Evolutionary conservation across 106 monocot genomes (phyloP).

Genomic region (Ottelia alismoides): DNA sequence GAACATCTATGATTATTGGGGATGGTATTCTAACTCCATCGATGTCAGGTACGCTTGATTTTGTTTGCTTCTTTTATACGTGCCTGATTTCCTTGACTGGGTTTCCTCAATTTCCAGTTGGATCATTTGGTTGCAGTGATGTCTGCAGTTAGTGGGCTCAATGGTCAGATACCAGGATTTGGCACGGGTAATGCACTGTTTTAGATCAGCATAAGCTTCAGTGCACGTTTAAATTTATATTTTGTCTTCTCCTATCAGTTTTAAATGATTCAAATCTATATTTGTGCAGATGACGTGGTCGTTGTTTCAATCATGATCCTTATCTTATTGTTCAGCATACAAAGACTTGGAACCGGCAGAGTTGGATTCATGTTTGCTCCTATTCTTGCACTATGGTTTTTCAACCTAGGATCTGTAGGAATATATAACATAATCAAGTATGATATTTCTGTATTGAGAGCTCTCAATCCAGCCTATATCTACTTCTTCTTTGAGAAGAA

Average conservation of each 20-base stretch:
- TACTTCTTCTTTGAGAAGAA: slow-evolving; percentile 71
- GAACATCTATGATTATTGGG: slow-evolving; percentile 88
- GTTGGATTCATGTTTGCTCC: slow-evolving; percentile 83
- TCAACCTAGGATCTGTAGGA: slow-evolving; percentile 74
- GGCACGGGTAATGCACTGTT: slow-evolving; percentile 45
- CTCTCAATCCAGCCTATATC: slow-evolving; percentile 76
- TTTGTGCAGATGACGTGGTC: slow-evolving; percentile 57
- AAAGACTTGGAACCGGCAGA: slow-evolving; percentile 89
- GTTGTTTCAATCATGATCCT: slow-evolving; percentile 56
- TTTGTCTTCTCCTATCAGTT: background rate
- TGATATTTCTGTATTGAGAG: slow-evolving; percentile 57
- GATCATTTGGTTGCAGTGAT: slow-evolving; percentile 40
- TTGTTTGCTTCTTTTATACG: too few species aligned
- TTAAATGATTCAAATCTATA: background rate
- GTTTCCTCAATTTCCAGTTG: background rate
- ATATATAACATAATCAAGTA: slow-evolving; percentile 69
- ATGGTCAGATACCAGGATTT: slow-evolving; percentile 72
- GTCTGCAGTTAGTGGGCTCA: slow-evolving; percentile 92
- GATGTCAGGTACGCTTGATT: slow-evolving; percentile 86
- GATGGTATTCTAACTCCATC: slow-evolving; percentile 96
- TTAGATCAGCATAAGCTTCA: too few species aligned
- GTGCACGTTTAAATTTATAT: background rate
- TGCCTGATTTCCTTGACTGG: background rate
- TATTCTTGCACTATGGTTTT: slow-evolving; percentile 72
- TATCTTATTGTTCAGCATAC: slow-evolving; percentile 69